phyloP scores from a whole-genome alignment of 352 stramenopile species.

The Aphanomyces cochlioides region DNA sequence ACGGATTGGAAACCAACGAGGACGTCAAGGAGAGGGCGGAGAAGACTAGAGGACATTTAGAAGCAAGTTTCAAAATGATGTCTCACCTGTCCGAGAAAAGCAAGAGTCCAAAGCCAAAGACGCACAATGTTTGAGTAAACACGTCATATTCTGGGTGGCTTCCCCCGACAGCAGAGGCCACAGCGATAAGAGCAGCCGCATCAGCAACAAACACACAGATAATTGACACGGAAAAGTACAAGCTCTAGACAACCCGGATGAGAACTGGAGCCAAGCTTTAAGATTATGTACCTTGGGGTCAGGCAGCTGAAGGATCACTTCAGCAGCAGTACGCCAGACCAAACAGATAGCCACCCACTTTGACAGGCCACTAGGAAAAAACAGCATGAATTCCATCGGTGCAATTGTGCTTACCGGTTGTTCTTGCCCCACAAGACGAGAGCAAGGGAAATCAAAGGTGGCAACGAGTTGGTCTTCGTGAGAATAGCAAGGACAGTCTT shows the following conservation, averaged over 20 bases:
- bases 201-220: constrained; percentile 48
- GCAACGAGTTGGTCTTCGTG: constrained; percentile 54
- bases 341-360: constrained; percentile 82
- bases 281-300: constrained; percentile 25
- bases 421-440: constrained; percentile 43
- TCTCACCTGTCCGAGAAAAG: constrained; percentile 11
- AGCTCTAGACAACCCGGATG: constrained; percentile 32
- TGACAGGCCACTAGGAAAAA: constrained; percentile 40
- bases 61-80: not conserved
- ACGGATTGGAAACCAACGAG: not conserved
- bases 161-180: constrained; percentile 38
- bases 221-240: constrained; percentile 45
- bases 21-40: not conserved
- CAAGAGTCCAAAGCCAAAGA: constrained; percentile 20
- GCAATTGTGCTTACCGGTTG: not conserved
- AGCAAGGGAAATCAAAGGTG: constrained; percentile 62
- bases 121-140: constrained; percentile 20
- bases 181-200: constrained; percentile 47
- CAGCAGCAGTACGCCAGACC: constrained; percentile 64
- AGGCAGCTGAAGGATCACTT: constrained; percentile 64
- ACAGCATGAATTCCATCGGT: not conserved
- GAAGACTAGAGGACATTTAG: not conserved
- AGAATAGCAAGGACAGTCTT: constrained; percentile 47
- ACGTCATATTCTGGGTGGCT: constrained; percentile 13
- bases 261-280: not conserved